Percentiles rank a stretch among this genome's conserved stretches.
phyloP scores from a whole-genome alignment of 345 rosid genomes.

The Boechera divaricarpa region DNA sequence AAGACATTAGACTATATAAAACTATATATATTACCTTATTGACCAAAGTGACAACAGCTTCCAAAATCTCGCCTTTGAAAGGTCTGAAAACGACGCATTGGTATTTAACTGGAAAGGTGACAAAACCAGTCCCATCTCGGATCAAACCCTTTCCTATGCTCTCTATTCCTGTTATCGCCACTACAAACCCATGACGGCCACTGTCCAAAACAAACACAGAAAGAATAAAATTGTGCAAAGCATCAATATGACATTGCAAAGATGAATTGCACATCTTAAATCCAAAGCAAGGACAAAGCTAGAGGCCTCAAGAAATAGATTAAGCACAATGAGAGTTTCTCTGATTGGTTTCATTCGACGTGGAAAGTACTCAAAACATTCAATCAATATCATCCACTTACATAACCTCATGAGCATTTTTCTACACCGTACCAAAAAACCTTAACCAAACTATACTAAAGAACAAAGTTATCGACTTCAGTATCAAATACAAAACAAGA shows the following conservation, averaged over 20 bases:
- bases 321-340: background rate
- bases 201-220: constrained; percentile 44
- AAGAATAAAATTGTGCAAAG: background rate
- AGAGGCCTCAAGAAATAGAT: background rate
- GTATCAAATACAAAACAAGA: constrained; percentile 6
- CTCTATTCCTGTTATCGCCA: constrained; percentile 85
- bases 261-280: background rate
- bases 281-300: constrained; percentile 22
- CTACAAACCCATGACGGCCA: constrained; percentile 92
- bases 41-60: constrained; percentile 92
- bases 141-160: constrained; percentile 88
- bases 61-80: constrained; percentile 87
- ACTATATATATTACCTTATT: constrained; percentile 60
- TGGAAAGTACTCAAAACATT: background rate
- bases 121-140: constrained; percentile 88
- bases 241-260: constrained; percentile 19
- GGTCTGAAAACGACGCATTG: constrained; percentile 93
- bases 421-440: background rate
- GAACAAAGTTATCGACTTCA: background rate
- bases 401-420: background rate
- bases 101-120: constrained; percentile 83
- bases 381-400: background rate
- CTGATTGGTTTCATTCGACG: background rate
- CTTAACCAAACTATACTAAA: background rate
- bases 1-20: background rate